phyloP scores from a whole-genome alignment of 225 moss, liverwort and hornwort species.

The Bryoerythrophyllum caledonicum region DNA sequence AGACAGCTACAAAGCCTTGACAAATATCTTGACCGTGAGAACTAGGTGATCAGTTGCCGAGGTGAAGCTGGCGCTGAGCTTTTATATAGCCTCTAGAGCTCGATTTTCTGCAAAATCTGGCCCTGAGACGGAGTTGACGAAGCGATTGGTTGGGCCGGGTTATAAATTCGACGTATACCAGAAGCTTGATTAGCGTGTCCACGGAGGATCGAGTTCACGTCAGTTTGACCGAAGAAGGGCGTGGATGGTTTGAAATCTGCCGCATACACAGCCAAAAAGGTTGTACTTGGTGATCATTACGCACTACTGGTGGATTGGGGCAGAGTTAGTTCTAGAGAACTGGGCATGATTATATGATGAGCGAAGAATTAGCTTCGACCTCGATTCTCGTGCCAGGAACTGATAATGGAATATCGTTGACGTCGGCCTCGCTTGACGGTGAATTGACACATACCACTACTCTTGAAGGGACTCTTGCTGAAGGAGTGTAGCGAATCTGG shows the following conservation, averaged over 20 bases:
- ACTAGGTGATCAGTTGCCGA: too few relatives aligned
- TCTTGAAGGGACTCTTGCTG: too few relatives aligned
- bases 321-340: neutral
- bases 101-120: neutral
- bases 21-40: neutral
- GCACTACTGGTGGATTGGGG: neutral
- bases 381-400: neutral
- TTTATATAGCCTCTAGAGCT: neutral
- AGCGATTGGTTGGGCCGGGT: neutral
- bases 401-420: neutral
- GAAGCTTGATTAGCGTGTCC: neutral
- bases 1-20: neutral
- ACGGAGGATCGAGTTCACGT: neutral
- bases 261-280: neutral
- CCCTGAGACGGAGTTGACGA: neutral
- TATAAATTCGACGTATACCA: neutral
- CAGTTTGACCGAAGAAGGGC: neutral
- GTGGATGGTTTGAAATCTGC: neutral
- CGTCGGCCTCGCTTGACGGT: slow-evolving; percentile 5
- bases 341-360: neutral
- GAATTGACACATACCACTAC: neutral
- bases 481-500: neutral
- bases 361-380: neutral
- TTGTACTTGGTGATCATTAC: neutral
- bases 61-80: neutral